A percentile compares a stretch with the other conserved stretches of the same genome.
These are phyloP conservation scores for Fraxinus greggii DNA, from an alignment of 305 asterid genomes.

Conservation along the genomic window DNA sequence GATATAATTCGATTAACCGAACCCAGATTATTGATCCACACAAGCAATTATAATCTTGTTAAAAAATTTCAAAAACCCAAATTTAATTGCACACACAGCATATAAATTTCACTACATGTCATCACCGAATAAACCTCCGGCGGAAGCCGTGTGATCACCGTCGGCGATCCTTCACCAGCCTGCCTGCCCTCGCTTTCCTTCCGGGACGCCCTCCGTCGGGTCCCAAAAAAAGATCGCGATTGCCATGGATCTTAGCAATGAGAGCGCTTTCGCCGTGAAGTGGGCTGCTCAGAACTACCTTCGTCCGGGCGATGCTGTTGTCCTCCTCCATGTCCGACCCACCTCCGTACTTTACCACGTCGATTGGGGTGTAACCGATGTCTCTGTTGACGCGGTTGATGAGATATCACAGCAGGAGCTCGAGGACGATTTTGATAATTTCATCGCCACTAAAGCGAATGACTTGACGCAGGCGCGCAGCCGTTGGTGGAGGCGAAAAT, in stretches of 20 bases:
- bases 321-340: conserved; percentile 76
- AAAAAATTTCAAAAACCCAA: neutral
- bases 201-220: conserved; percentile 52
- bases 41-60: neutral
- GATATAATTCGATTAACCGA: neutral
- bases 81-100: neutral
- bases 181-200: conserved; percentile 64
- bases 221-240: conserved; percentile 56
- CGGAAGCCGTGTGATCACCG: conserved; percentile 14
- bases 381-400: conserved; percentile 40
- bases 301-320: conserved; percentile 70
- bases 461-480: conserved; percentile 72
- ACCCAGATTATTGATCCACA: neutral
- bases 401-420: conserved; percentile 61
- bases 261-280: conserved; percentile 67
- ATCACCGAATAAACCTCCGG: conserved; percentile 4
- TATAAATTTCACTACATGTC: neutral
- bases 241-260: conserved; percentile 79
- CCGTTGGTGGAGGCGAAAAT: conserved; percentile 56
- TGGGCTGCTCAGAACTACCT: conserved; percentile 77
- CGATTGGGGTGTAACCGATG: conserved; percentile 68
- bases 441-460: conserved; percentile 57
- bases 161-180: conserved; percentile 66
- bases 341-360: conserved; percentile 76
- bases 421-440: conserved; percentile 65